Evolutionary conservation across 2,329 filamentous ascomycete genomes (phyloP).

Genomic region (Coniella lustricola): DNA sequence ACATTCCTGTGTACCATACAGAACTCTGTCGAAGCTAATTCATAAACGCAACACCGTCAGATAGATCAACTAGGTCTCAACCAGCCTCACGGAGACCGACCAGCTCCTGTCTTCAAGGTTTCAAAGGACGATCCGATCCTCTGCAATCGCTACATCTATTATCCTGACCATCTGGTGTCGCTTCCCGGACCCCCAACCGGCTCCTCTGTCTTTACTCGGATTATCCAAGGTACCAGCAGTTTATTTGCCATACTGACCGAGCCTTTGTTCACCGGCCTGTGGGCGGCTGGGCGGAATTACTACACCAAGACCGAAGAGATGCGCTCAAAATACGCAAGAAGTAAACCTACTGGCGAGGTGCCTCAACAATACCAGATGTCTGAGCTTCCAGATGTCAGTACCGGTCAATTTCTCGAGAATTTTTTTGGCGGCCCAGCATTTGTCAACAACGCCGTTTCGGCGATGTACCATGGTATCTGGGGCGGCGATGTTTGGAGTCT

Average conservation of each 20-base stretch:
- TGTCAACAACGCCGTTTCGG: slow-evolving; percentile 69
- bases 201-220: slow-evolving; percentile 20
- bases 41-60: slow-evolving; percentile 12
- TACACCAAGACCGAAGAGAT: background rate
- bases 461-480: slow-evolving; percentile 79
- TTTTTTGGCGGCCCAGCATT: slow-evolving; percentile 44
- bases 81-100: background rate
- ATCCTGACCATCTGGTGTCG: slow-evolving; percentile 71
- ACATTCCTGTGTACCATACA: slow-evolving; percentile 19
- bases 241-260: slow-evolving; percentile 35
- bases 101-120: slow-evolving; percentile 2
- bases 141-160: slow-evolving; percentile 68
- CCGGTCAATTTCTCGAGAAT: slow-evolving; percentile 59
- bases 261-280: slow-evolving; percentile 45
- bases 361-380: slow-evolving; percentile 11
- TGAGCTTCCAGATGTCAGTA: slow-evolving; percentile 55
- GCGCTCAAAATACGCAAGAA: background rate
- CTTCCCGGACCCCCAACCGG: slow-evolving; percentile 30
- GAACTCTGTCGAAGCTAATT: background rate
- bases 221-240: background rate
- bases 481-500: slow-evolving; percentile 80
- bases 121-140: slow-evolving; percentile 34
- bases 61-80: slow-evolving; percentile 12
- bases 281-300: slow-evolving; percentile 3
- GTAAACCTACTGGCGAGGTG: slow-evolving; percentile 14